These are phyloP conservation scores for Fusarium newnesense DNA, from an alignment of 2,329 filamentous ascomycete species.

Conservation along the genomic window DNA sequence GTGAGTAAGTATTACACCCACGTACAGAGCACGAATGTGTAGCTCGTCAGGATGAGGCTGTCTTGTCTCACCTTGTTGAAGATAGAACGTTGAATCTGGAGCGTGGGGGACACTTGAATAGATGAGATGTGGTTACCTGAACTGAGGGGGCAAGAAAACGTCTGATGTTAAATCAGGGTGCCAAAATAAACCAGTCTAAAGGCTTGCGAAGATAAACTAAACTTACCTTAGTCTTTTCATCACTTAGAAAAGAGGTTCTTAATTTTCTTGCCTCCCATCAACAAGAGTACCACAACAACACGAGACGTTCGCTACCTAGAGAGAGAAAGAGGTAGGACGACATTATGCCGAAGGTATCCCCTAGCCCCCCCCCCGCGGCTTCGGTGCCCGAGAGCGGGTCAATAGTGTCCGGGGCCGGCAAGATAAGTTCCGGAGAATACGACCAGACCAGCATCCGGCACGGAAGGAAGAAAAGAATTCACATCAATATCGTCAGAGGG, in stretches of 20 bases:
- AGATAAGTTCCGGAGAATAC: conserved; percentile 1
- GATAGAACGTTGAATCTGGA: not conserved
- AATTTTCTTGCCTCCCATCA: not conserved
- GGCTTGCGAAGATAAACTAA: not conserved
- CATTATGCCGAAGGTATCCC: conserved; percentile 22
- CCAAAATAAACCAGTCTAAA: not conserved
- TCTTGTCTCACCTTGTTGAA: not conserved
- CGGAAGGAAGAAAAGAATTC: conserved; percentile 7
- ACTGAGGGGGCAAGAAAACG: not conserved
- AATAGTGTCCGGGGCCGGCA: conserved; percentile 7
- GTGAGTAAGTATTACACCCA: not conserved
- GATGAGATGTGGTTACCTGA: not conserved
- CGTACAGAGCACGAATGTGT: not conserved
- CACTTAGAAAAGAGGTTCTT: not conserved
- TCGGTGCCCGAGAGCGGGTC: conserved; percentile 34
- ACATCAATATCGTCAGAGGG: conserved; percentile 3
- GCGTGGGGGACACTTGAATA: not conserved
- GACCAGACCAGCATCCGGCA: conserved; percentile 7
- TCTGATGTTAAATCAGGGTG: not conserved
- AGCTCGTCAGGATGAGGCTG: not conserved
- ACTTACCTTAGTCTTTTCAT: not conserved
- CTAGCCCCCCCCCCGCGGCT: conserved; percentile 3
- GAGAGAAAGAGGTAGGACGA: not conserved
- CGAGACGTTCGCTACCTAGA: not conserved
- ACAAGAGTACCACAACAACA: not conserved